A percentile compares a stretch with the other conserved stretches of the same genome.
phyloP scores from a whole-genome alignment of 2,329 filamentous ascomycete species.

The Xylariaceae sp. region DNA sequence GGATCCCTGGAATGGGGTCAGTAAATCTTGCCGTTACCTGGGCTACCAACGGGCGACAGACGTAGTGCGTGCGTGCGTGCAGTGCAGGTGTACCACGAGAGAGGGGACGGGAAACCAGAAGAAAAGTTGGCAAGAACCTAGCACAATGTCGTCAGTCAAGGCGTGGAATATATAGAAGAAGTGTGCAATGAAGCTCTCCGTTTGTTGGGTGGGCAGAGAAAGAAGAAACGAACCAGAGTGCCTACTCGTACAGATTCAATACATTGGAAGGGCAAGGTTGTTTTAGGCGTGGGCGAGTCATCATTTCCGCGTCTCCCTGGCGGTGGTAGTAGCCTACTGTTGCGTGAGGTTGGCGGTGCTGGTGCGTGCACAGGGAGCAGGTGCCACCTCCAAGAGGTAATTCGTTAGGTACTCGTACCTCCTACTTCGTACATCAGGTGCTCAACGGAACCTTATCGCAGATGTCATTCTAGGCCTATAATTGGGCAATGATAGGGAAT shows the following conservation, averaged over 20 bases:
- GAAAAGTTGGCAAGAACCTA: background rate
- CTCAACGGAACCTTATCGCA: too few relatives aligned
- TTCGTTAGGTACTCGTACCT: too few relatives aligned
- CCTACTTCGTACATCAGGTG: too few relatives aligned
- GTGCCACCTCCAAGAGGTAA: too few relatives aligned
- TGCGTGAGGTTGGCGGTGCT: background rate
- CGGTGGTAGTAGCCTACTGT: background rate
- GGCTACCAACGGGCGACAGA: background rate
- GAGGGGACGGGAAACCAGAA: background rate
- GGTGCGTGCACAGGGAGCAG: background rate
- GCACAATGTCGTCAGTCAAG: too few relatives aligned
- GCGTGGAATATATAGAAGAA: background rate
- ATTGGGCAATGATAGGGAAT: too few relatives aligned
- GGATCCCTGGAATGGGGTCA: background rate
- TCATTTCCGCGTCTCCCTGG: background rate
- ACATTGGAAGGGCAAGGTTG: background rate
- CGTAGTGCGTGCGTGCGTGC: background rate
- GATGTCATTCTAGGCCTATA: background rate
- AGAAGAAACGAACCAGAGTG: background rate
- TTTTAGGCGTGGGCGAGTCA: conserved; percentile 13
- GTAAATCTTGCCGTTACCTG: too few relatives aligned
- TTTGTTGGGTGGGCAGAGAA: background rate
- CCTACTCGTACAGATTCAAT: too few relatives aligned
- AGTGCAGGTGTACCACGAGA: background rate
- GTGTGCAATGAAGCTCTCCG: conserved; percentile 4